Percentiles rank a stretch among this genome's conserved stretches.
Conservation (phyloP, 345 rosid species). For the Turritis glabra region DNA sequence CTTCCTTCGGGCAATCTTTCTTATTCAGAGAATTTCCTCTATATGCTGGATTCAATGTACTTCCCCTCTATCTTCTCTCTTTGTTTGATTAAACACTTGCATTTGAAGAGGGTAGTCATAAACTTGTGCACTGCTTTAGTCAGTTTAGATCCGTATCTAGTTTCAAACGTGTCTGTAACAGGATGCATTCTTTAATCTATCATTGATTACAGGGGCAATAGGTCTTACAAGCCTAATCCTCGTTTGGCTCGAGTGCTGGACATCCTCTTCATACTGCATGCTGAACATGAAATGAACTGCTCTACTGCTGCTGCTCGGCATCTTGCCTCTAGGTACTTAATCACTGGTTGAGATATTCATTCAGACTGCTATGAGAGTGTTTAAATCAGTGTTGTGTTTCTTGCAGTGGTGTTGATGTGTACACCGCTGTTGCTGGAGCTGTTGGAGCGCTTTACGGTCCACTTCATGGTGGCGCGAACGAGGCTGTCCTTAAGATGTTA, state of each 20-base stretch:
- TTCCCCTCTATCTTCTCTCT: constrained; percentile 18
- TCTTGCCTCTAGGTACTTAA: constrained; percentile 80
- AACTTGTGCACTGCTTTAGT: background rate
- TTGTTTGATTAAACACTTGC: background rate
- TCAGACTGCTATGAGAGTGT: background rate
- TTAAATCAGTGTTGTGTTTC: constrained; percentile 5
- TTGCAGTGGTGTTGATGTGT: constrained; percentile 88
- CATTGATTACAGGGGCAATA: constrained; percentile 61
- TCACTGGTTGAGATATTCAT: constrained; percentile 10
- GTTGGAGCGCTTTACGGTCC: constrained; percentile 95
- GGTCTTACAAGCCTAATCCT: constrained; percentile 83
- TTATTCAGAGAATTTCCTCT: constrained; percentile 84
- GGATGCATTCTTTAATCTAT: background rate
- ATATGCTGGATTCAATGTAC: constrained; percentile 92
- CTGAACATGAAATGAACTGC: constrained; percentile 98
- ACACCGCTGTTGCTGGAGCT: constrained; percentile 86
- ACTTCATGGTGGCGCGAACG: constrained; percentile 96
- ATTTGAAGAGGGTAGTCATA: background rate
- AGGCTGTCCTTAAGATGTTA: constrained; percentile 97
- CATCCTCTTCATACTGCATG: constrained; percentile 82
- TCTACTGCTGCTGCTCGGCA: constrained; percentile 93
- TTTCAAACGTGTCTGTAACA: background rate
- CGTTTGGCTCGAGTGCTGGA: constrained; percentile 83
- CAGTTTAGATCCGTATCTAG: background rate
- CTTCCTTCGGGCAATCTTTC: constrained; percentile 83